phyloP scores from a whole-genome alignment of 2,329 filamentous ascomycete genomes.

The Thermomyces lanuginosus region DNA sequence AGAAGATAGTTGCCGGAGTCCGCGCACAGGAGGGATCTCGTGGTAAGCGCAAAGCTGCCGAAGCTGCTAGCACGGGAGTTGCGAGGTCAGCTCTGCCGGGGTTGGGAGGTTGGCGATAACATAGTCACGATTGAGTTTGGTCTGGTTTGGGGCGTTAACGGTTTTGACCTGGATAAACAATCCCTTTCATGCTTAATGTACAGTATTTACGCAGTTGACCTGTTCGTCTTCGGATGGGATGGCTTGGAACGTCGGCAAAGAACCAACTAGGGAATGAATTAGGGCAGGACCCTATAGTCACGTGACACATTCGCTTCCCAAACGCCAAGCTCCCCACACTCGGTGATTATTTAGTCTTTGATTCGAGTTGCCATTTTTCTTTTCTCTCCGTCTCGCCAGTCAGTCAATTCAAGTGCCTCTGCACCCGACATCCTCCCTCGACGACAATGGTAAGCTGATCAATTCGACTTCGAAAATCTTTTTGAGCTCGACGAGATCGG shows the following conservation, averaged over 20 bases:
- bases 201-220: too few relatives aligned
- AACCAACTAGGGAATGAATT: too few relatives aligned
- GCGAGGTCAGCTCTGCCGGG: conserved; percentile 24
- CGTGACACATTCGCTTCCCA: too few relatives aligned
- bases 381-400: conserved; percentile 13
- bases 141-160: conserved; percentile 5
- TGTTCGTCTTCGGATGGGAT: too few relatives aligned
- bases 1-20: conserved; percentile 76
- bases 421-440: conserved; percentile 32
- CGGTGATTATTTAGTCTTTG: background rate
- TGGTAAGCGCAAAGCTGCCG: conserved; percentile 29
- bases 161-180: conserved; percentile 10
- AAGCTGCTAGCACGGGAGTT: conserved; percentile 24
- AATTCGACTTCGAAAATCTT: conserved; percentile 27
- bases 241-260: too few relatives aligned
- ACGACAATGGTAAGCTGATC: conserved; percentile 47
- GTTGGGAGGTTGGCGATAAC: conserved; percentile 22
- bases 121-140: conserved; percentile 1
- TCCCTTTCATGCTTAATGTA: too few relatives aligned
- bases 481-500: conserved; percentile 24
- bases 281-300: too few relatives aligned
- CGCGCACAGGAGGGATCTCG: conserved; percentile 33
- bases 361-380: conserved; percentile 2
- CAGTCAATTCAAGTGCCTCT: conserved; percentile 31
- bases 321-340: too few relatives aligned